phyloP scores from a whole-genome alignment of 495 filamentous ascomycete species.

The Aeminium ludgeri region DNA sequence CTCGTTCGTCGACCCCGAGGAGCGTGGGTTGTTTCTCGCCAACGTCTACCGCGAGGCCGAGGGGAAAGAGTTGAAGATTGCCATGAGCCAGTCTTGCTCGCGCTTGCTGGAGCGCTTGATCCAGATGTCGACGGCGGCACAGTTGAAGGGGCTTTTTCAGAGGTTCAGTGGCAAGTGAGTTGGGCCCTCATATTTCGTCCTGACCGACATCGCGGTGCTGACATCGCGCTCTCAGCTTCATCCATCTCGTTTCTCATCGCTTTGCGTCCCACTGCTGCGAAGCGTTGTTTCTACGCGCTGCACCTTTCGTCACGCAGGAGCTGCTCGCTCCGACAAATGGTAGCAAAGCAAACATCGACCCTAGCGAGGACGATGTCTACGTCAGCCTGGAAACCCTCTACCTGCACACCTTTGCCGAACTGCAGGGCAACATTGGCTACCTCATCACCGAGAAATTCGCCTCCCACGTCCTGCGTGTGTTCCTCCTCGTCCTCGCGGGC shows the following conservation, averaged over 20 bases:
- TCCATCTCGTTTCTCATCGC: constrained; percentile 77
- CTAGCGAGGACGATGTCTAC: constrained; percentile 25
- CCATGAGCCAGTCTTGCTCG: constrained; percentile 86
- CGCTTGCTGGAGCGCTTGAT: constrained; percentile 84
- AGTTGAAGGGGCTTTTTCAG: constrained; percentile 71
- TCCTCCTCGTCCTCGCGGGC: constrained; percentile 74
- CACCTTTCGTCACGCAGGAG: constrained; percentile 59
- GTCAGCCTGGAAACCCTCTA: constrained; percentile 73
- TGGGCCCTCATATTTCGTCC: constrained; percentile 15
- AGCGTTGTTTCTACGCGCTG: constrained; percentile 69
- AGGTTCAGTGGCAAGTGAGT: constrained; percentile 65
- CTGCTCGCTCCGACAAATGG: constrained; percentile 29
- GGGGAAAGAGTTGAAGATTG: constrained; percentile 90
- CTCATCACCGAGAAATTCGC: constrained; percentile 77
- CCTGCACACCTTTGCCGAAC: constrained; percentile 60
- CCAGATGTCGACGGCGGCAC: constrained; percentile 54
- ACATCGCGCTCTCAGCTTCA: constrained; percentile 37
- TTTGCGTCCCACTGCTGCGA: constrained; percentile 97
- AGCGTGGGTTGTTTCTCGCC: constrained; percentile 60
- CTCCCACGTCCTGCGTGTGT: constrained; percentile 72
- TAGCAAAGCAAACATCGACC: neutral
- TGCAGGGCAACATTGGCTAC: constrained; percentile 68
- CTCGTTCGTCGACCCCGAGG: constrained; percentile 62
- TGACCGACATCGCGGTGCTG: too few relatives aligned
- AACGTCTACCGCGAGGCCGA: constrained; percentile 74